These are phyloP conservation scores for Letharia lupina DNA, from an alignment of 495 filamentous ascomycete genomes.

Conservation along the genomic window DNA sequence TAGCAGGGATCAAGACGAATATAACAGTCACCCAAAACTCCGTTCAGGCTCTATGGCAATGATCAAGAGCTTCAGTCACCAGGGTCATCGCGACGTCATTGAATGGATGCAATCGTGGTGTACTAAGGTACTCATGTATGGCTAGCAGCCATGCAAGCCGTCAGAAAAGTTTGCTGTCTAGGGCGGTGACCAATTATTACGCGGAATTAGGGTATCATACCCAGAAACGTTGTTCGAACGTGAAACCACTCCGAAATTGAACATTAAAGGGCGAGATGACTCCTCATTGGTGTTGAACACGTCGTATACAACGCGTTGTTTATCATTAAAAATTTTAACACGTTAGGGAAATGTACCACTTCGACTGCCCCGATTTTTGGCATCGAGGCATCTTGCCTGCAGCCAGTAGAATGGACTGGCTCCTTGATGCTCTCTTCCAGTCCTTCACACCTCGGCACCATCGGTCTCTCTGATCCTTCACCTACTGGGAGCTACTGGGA, in stretches of 20 bases:
- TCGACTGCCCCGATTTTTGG: background rate
- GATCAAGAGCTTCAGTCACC: background rate
- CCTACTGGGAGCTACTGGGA: too few relatives aligned
- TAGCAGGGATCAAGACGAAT: background rate
- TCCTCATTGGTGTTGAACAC: background rate
- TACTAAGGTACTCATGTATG: background rate
- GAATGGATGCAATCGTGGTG: background rate
- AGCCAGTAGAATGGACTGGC: background rate
- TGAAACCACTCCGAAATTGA: background rate
- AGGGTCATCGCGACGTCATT: background rate
- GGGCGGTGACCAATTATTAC: background rate
- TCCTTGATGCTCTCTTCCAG: background rate
- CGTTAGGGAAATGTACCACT: background rate
- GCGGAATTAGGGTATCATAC: background rate
- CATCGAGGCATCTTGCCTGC: background rate
- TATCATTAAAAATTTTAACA: too few relatives aligned
- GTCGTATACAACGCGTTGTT: background rate
- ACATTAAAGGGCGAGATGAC: background rate
- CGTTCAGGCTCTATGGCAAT: background rate
- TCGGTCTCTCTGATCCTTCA: background rate
- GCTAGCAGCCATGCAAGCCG: background rate
- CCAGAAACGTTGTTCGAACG: background rate
- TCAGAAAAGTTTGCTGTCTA: background rate
- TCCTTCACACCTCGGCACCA: background rate
- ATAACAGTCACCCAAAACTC: background rate